phyloP scores from a whole-genome alignment of 2,329 filamentous ascomycete genomes.

The Graphilbum fragrans region DNA sequence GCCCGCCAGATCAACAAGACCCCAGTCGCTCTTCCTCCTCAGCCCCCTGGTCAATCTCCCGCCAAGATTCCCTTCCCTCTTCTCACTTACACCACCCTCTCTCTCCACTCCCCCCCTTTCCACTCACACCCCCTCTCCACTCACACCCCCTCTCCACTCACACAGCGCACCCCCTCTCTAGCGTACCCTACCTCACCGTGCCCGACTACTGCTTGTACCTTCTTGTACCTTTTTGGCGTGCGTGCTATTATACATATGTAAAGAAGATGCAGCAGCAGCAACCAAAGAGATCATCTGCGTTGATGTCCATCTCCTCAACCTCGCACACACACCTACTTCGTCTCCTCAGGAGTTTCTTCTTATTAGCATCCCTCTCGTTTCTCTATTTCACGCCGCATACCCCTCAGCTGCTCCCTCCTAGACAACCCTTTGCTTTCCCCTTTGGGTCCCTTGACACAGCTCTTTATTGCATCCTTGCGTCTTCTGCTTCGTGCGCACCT shows the following conservation, averaged over 20 bases:
- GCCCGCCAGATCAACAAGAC: neutral
- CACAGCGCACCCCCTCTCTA: conserved; percentile 3
- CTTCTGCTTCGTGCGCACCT: neutral
- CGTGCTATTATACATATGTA: conserved; percentile 3
- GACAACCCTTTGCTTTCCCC: neutral
- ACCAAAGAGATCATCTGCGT: conserved; percentile 10
- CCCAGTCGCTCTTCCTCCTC: neutral
- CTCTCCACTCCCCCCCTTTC: conserved; percentile 1
- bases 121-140: neutral
- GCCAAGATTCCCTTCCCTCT: neutral
- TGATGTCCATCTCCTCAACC: neutral
- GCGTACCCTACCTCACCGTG: conserved; percentile 2
- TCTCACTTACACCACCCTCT: neutral
- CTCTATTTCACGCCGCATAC: conserved; percentile 5
- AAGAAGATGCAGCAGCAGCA: conserved; percentile 4
- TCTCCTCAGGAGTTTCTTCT: conserved; percentile 1
- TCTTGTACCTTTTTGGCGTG: conserved; percentile 9
- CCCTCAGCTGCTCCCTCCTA: conserved; percentile 6
- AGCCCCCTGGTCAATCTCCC: neutral
- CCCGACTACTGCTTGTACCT: conserved; percentile 11
- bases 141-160: neutral
- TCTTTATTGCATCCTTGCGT: conserved; percentile 16
- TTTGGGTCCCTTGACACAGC: conserved; percentile 2
- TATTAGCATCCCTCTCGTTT: conserved; percentile 8
- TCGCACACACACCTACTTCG: conserved; percentile 1